Conservation (phyloP, 2,329 filamentous ascomycete genomes). For the Xylogone sp. region DNA sequence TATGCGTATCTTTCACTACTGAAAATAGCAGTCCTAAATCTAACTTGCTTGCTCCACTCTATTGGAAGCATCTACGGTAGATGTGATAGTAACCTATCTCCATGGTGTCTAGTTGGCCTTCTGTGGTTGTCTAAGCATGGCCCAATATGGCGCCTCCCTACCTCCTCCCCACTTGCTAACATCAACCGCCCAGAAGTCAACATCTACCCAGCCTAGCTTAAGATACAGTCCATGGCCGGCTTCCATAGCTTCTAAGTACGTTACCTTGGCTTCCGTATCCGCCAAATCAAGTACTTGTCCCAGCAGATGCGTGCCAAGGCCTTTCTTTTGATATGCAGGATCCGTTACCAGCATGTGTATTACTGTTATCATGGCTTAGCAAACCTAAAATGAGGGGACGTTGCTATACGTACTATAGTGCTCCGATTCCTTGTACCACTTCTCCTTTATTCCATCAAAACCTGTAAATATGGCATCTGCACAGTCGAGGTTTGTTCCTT, state of each 20-base stretch:
- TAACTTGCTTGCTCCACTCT: too few species aligned
- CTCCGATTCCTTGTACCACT: conserved; percentile 25
- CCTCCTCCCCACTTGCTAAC: conserved; percentile 21
- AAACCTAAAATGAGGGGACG: conserved; percentile 2
- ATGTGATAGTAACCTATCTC: too few species aligned
- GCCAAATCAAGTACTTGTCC: conserved; percentile 32
- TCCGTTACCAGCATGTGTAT: conserved; percentile 33
- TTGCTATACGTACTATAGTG: conserved; percentile 33
- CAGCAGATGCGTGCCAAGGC: conserved; percentile 31
- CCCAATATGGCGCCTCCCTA: conserved; percentile 11
- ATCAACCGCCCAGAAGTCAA: conserved; percentile 29
- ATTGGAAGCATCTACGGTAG: too few species aligned
- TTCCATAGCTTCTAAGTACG: conserved; percentile 36
- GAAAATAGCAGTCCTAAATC: too few species aligned
- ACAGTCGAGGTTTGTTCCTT: conserved; percentile 27
- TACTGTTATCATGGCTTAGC: conserved; percentile 21
- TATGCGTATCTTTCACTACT: too few species aligned
- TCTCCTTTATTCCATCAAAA: conserved; percentile 22
- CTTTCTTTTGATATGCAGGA: conserved; percentile 31
- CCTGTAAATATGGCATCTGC: conserved; percentile 26
- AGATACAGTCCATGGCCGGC: conserved; percentile 33
- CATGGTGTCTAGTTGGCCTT: neutral
- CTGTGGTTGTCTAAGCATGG: conserved; percentile 25
- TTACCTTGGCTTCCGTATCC: conserved; percentile 27
- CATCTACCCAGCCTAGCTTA: conserved; percentile 32